phyloP scores from a whole-genome alignment of 2,329 filamentous ascomycete genomes.

The Dothidotthia symphoricarpi region DNA sequence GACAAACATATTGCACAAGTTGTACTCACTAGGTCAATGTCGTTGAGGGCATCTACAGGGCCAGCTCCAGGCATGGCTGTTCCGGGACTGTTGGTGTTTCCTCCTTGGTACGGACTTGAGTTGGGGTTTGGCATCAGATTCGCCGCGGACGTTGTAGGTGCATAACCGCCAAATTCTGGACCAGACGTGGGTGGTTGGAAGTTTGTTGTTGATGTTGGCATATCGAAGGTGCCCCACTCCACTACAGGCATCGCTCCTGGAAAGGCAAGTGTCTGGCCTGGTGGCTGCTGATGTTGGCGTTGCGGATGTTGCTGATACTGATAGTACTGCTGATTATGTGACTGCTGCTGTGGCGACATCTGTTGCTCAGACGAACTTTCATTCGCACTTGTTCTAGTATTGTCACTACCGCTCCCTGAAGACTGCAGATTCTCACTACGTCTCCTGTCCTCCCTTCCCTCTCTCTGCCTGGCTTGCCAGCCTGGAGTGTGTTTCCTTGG shows the following conservation, averaged over 20 bases:
- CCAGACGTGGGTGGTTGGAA: constrained; percentile 5
- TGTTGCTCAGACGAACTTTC: constrained; percentile 2
- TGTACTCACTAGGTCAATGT: constrained; percentile 64
- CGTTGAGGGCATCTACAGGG: constrained; percentile 40
- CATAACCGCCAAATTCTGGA: constrained; percentile 5
- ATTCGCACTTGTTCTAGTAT: constrained; percentile 2
- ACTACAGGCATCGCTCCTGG: constrained; percentile 25
- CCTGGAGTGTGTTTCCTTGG: constrained; percentile 36
- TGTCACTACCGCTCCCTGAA: background rate
- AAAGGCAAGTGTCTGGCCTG: constrained; percentile 10
- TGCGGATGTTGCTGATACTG: constrained; percentile 2
- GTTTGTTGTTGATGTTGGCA: constrained; percentile 4
- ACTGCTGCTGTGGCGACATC: constrained; percentile 5
- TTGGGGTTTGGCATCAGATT: background rate
- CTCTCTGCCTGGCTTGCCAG: constrained; percentile 6
- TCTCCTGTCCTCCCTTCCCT: constrained; percentile 4
- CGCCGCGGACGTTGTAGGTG: background rate
- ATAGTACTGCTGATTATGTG: background rate
- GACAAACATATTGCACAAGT: background rate
- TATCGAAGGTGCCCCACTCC: constrained; percentile 28
- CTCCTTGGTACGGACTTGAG: constrained; percentile 1
- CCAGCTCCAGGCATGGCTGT: constrained; percentile 11
- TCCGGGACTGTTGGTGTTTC: constrained; percentile 4
- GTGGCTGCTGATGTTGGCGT: constrained; percentile 1
- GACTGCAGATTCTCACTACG: constrained; percentile 9